Evolutionary conservation across 495 filamentous ascomycete species (phyloP).

Genomic region (Podospora tetraspora): DNA sequence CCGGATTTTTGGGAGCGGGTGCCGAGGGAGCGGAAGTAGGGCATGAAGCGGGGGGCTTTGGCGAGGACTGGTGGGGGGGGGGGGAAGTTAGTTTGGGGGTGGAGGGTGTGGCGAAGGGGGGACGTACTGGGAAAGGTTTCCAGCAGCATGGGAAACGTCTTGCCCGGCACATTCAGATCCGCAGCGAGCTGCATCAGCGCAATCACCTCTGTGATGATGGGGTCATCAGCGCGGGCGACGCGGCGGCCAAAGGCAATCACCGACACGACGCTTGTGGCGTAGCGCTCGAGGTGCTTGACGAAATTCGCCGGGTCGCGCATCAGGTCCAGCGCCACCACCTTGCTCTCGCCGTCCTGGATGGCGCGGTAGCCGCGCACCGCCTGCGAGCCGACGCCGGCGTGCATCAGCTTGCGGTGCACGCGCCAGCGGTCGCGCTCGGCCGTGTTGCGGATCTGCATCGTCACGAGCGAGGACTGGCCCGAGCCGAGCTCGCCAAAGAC

Average conservation of each 20-base stretch:
- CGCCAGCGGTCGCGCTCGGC: conserved; percentile 56
- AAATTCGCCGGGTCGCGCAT: conserved; percentile 45
- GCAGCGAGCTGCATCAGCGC: conserved; percentile 59
- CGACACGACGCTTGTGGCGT: conserved; percentile 59
- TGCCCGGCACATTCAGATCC: conserved; percentile 60
- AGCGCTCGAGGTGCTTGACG: conserved; percentile 59
- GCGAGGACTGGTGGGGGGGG: conserved; percentile 41
- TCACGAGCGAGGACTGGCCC: conserved; percentile 54
- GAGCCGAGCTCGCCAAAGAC: conserved; percentile 57
- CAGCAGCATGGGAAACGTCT: conserved; percentile 56
- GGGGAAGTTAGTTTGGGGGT: neutral
- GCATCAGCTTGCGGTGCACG: conserved; percentile 56
- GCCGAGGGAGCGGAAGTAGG: conserved; percentile 56
- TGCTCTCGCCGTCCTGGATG: conserved; percentile 57
- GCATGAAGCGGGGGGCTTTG: conserved; percentile 50
- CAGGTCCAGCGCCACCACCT: conserved; percentile 48
- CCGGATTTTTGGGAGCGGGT: conserved; percentile 38
- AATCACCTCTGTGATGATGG: conserved; percentile 58
- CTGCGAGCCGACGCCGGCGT: conserved; percentile 56
- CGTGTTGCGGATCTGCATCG: conserved; percentile 45
- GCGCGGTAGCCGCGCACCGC: conserved; percentile 53
- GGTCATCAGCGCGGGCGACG: conserved; percentile 53
- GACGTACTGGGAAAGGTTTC: conserved; percentile 51
- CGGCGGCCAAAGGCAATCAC: conserved; percentile 59
- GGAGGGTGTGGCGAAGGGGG: neutral